A percentile compares a stretch with the other conserved stretches of the same genome.
Conservation (phyloP, 768 basidiomycete genomes). For the Boletus subcaerulescens region DNA sequence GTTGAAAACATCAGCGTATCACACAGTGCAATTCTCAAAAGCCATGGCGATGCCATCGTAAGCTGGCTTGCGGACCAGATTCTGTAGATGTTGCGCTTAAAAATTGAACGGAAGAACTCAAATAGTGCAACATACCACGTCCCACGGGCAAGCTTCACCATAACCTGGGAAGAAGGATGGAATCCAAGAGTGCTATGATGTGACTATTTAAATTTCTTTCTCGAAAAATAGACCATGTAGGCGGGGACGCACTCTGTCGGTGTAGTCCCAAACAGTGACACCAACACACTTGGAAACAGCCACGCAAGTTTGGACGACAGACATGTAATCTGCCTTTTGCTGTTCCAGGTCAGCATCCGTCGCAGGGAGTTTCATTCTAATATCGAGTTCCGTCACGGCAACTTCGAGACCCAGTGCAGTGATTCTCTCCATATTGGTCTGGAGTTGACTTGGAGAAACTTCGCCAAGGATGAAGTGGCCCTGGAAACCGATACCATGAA, state of each 20-base stretch:
- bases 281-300: slow-evolving; percentile 35
- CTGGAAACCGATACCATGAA: slow-evolving; percentile 64
- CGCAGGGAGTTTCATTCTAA: slow-evolving; percentile 52
- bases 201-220: neutral
- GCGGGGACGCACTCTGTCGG: slow-evolving; percentile 29
- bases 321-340: slow-evolving; percentile 56
- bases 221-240: slow-evolving; percentile 1
- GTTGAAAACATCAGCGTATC: neutral
- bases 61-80: slow-evolving; percentile 14
- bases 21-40: neutral
- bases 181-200: slow-evolving; percentile 16
- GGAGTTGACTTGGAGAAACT: slow-evolving; percentile 43
- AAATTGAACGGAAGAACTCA: neutral
- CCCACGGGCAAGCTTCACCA: slow-evolving; percentile 18
- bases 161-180: slow-evolving; percentile 5
- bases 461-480: slow-evolving; percentile 58
- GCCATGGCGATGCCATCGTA: slow-evolving; percentile 11
- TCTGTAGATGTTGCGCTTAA: neutral
- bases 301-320: slow-evolving; percentile 53
- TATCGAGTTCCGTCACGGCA: slow-evolving; percentile 68
- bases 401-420: slow-evolving; percentile 62
- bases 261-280: slow-evolving; percentile 42
- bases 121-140: slow-evolving; percentile 4
- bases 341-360: slow-evolving; percentile 48
- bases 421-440: slow-evolving; percentile 49